Percentiles rank a stretch among this genome's conserved stretches.
Evolutionary conservation across 352 stramenopile genomes (phyloP).

Genomic region (Lagenidium giganteum): DNA sequence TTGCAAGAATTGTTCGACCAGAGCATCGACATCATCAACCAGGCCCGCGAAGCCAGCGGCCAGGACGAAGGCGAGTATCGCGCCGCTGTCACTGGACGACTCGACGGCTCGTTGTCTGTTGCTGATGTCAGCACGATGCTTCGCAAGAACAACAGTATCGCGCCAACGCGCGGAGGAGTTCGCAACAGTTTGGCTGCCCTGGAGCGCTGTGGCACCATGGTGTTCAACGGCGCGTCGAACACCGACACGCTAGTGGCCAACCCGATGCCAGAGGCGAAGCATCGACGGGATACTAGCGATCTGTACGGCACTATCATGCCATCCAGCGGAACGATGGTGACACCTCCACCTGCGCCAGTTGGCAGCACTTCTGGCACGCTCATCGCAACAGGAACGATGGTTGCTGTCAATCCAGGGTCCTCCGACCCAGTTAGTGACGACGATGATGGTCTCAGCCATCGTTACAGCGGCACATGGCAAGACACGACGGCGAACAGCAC

Average conservation of each 20-base stretch:
- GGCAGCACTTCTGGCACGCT: too few relatives aligned
- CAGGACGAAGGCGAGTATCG: constrained; percentile 58
- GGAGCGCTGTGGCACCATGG: constrained; percentile 42
- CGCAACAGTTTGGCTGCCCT: constrained; percentile 10
- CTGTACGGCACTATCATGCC: constrained; percentile 63
- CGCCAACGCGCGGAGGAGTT: constrained; percentile 12
- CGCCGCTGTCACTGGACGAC: constrained; percentile 37
- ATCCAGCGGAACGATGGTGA: not conserved
- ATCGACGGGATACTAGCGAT: constrained; percentile 41
- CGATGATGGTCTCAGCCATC: too few relatives aligned
- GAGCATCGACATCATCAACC: constrained; percentile 55
- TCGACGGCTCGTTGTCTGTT: constrained; percentile 55
- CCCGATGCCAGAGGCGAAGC: constrained; percentile 10
- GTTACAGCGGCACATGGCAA: constrained; percentile 1
- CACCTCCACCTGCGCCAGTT: constrained; percentile 8
- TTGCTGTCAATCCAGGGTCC: too few relatives aligned
- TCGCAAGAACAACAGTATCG: constrained; percentile 17
- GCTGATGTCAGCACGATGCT: constrained; percentile 69
- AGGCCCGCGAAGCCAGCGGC: constrained; percentile 34
- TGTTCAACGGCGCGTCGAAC: constrained; percentile 26
- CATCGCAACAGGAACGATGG: constrained; percentile 7
- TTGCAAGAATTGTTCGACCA: constrained; percentile 71
- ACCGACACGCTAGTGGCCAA: constrained; percentile 9
- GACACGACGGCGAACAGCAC: too few relatives aligned
- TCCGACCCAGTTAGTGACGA: too few relatives aligned